Evolutionary conservation across 2,329 filamentous ascomycete genomes (phyloP), one percentile per base, ranked within the genome.

Genomic region (Pseudocercospora eumusae): DNA sequence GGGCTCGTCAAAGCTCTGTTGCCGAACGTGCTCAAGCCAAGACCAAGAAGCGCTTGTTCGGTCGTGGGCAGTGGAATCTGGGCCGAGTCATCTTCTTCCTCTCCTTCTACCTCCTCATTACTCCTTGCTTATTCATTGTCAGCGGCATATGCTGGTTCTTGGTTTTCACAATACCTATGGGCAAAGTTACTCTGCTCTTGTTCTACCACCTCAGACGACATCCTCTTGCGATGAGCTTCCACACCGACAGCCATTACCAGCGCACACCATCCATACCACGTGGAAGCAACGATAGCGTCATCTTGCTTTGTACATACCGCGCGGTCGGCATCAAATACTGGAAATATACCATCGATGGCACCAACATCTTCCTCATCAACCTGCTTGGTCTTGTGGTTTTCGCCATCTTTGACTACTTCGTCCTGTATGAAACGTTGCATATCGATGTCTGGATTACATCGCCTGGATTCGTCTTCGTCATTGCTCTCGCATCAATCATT

Each of bases 301-400:
- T 99, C 64, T 82, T 99, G 18, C 83, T 99, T 33, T 99, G 95
- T 83, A 99, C 95, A 5, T 99, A 99, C 78, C 90, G 96, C 62
- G 95, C 95, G 47, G 93, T 96, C 11, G 95, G 95, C 11, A 83
- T 87, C 68, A 93, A 93, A 76, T 99, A 99, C 81, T 99, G 96
- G 93, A 99, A 99, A 79, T 99, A 99, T 78, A 99, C 95, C 3
- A 83, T 99, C 62, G 95, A 99, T 74, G 96, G 95, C 59, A 99
- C 95, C 64, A 99, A 99, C 78, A 96, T 99, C 74, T 98, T 99
- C 79, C 86, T 99, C 68, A 97, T 99, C 81, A 99, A 99, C 75
- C 84, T 99, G 61, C 91, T 98, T 79, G 89, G 87, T 11, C 86
- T 99, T 18, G 95, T 99, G n/a, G 80, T 91, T 23, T 97, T 99